Evolutionary conservation across 2,329 filamentous ascomycete species (phyloP), one percentile per base, ranked within the genome.

Genomic region (Biscogniauxia marginata): DNA sequence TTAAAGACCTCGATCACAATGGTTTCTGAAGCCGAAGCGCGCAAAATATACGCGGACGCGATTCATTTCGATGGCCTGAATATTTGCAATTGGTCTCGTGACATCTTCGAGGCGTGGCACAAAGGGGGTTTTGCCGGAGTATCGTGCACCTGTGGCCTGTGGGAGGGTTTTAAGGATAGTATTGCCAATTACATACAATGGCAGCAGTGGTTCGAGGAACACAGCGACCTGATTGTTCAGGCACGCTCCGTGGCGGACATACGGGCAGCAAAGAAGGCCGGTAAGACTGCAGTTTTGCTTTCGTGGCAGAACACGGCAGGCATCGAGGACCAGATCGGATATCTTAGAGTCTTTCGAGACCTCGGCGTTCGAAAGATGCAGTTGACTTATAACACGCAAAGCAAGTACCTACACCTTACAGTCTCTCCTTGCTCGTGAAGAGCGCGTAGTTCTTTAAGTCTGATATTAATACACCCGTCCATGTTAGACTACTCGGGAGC

Each of bases 181-280:
- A 70, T 76, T n/a, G 62, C 69, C 50, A 73, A 75, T 39, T 72
- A 75, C 1, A 71, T 76, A 9, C 70, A 75, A 49, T 75, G 73
- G 73, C 75, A 75, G 62, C 69, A 73, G 53, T 75, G 73, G 74
- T 75, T 75, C 51, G 73, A 76, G 54, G 68, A 75, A 59, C 69
- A 75, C 55, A 63, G 66, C 1, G 72, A 75, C 57, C 61, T 75
- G 18, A 74, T 75, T 30, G 67, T 73, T 7, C 73, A 75, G 54
- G 74, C 73, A 3, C 69, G 74, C 19, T 69, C 54, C 0, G 72
- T 71, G 6, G 67, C 65, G 8, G 73, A 75, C 60, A 70, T 75
- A 23, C 70, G 74, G 8, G 57, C 67, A 13, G 73, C 72, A 3
- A 75, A 76, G 55, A 57, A 62, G 43, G 59, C 68, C 16, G 72